These are phyloP conservation scores for Irpex sp. DNA, from an alignment of 1,284 basidiomycete genomes.

Conservation along the genomic window DNA sequence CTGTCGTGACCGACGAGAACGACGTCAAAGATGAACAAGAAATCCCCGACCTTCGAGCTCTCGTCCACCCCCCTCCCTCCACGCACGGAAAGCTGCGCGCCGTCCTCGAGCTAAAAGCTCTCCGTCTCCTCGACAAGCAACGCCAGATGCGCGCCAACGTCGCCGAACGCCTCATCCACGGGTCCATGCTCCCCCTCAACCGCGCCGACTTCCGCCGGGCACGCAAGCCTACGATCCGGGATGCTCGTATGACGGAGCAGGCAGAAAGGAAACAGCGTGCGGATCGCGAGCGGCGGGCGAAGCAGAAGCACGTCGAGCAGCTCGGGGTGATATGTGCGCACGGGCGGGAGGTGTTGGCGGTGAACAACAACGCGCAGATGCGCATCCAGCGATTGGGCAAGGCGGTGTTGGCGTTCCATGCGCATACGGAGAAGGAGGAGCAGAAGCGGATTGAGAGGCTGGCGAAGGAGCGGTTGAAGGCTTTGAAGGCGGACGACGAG, in stretches of 20 bases:
- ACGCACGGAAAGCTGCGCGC: constrained; percentile 83
- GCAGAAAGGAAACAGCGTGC: constrained; percentile 90
- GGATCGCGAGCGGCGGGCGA: constrained; percentile 91
- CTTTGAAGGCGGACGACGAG: constrained; percentile 97
- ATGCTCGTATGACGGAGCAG: constrained; percentile 88
- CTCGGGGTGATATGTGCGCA: constrained; percentile 87
- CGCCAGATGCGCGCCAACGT: constrained; percentile 82
- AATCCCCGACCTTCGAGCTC: constrained; percentile 26
- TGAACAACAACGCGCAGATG: constrained; percentile 65
- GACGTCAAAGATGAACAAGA: constrained; percentile 41
- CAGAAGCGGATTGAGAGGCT: constrained; percentile 96
- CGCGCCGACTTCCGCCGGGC: constrained; percentile 88
- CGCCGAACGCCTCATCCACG: constrained; percentile 85
- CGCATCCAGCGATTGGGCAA: constrained; percentile 84
- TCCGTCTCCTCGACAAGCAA: constrained; percentile 92
- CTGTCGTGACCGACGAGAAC: constrained; percentile 45
- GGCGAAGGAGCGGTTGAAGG: constrained; percentile 97
- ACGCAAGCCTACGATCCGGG: constrained; percentile 86
- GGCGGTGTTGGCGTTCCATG: constrained; percentile 85
- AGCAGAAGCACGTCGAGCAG: constrained; percentile 96
- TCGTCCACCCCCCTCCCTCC: constrained; percentile 50
- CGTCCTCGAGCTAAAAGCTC: constrained; percentile 90
- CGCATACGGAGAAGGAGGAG: constrained; percentile 95
- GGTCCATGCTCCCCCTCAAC: constrained; percentile 89
- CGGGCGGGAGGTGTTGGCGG: constrained; percentile 71